Percentiles rank a stretch among this genome's conserved stretches.
These are phyloP conservation scores for Citrus unshiu DNA, from an alignment of 345 rosid species.

Conservation along the genomic window DNA sequence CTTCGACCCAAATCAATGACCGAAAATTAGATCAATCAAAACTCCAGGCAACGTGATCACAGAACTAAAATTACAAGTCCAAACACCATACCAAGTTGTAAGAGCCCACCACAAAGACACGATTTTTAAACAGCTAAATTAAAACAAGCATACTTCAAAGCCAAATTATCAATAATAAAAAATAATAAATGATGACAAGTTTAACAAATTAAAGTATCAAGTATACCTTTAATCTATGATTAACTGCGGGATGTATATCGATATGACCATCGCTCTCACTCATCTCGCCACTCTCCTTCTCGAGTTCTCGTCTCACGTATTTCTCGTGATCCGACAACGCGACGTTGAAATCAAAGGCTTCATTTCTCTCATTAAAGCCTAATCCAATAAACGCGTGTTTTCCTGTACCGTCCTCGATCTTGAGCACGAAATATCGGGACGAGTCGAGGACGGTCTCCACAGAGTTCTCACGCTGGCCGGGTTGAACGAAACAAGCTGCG, in stretches of 20 bases:
- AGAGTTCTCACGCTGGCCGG: slow-evolving; percentile 77
- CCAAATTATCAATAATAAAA: not conserved
- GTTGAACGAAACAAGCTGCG: slow-evolving; percentile 89
- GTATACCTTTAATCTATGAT: slow-evolving; percentile 86
- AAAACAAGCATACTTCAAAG: not conserved
- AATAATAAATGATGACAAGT: not conserved
- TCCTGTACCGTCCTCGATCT: slow-evolving; percentile 92
- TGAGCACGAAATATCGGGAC: slow-evolving; percentile 88
- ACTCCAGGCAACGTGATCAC: not conserved
- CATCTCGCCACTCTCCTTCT: slow-evolving; percentile 66
- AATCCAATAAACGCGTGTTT: slow-evolving; percentile 95
- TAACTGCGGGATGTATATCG: slow-evolving; percentile 96
- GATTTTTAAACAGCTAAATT: not conserved
- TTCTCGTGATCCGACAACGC: slow-evolving; percentile 97
- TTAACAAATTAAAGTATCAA: not conserved
- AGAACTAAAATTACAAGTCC: not conserved
- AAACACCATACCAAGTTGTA: not conserved
- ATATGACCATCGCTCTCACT: slow-evolving; percentile 62
- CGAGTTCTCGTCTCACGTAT: slow-evolving; percentile 76
- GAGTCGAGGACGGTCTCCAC: slow-evolving; percentile 99
- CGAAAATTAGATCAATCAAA: not conserved
- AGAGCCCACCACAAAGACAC: not conserved
- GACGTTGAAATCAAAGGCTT: slow-evolving; percentile 98
- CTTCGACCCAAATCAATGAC: not conserved
- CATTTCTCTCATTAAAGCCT: slow-evolving; percentile 92